Base-by-base conservation (phyloP, 2,329 filamentous ascomycete species). In the Cladophialophora chaetospira region DNA sequence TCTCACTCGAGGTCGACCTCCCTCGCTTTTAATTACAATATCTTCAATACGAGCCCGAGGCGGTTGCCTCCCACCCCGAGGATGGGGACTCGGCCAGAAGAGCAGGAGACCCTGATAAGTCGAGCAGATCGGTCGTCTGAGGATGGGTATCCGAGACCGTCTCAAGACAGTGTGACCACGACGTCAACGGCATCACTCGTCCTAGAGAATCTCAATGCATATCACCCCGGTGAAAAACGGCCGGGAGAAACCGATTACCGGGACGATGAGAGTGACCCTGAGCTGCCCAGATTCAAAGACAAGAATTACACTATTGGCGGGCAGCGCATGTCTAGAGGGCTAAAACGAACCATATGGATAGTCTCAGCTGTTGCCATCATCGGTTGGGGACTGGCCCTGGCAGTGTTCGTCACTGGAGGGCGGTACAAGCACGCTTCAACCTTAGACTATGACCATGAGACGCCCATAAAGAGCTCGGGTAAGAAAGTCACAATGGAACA, bases 371-470 rank as follows among this genome's bases (percentile, higher is more conserved):
- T 79, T 29, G 75, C 72, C 36, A 51, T 77, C 26, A 71, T 71
- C 11, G 75, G 75, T 45, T 79, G 77, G 77, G 58, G 72, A n/a
- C 62, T 77, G 43, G 73, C 75, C 0, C 70, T 79, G 36, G 67
- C 76, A 35, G 61, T 76, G 13, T 77, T 79, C 55, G 57, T 78
- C 50, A 65, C 68, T 3, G 68, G 68, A 25, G 71, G 70, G 5
- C 68, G 68, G 19, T 67, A 71, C 19, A 69, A 68, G 46, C 63
- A 67, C 44, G 65, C 69, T n/a, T 66, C 64, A 15, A 62, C 58
- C 3, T 47, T 62, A 23, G 54, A 67, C 3, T 67, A 72, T 38
- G 63, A 71, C 28, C 66, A 68, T 23, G 67, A 69, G 21, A 68
- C 68, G 1, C 70, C 68, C 9, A 65, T 65, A 17, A 70, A 70